These are phyloP conservation scores for Termitomyces sp. DNA, from an alignment of 768 basidiomycete species.

Conservation along the genomic window DNA sequence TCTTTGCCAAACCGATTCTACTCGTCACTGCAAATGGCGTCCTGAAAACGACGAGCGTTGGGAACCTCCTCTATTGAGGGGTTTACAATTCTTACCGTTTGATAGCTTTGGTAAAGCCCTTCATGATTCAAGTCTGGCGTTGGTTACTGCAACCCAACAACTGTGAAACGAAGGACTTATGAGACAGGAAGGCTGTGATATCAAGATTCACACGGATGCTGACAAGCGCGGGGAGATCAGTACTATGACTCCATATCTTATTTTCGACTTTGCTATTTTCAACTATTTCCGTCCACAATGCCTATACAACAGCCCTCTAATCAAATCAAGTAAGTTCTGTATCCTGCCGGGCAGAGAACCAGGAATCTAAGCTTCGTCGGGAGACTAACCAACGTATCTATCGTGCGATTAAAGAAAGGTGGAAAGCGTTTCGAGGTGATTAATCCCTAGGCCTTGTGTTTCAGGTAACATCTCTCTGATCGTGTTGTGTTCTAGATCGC, in stretches of 20 bases:
- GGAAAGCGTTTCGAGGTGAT: conserved; percentile 94
- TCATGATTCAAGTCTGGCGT: conserved; percentile 42
- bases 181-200: conserved; percentile 10
- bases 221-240: neutral
- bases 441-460: neutral
- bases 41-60: conserved; percentile 31
- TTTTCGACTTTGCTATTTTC: conserved; percentile 1
- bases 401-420: conserved; percentile 93
- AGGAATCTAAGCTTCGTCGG: conserved; percentile 3
- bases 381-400: conserved; percentile 94
- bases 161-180: neutral
- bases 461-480: neutral
- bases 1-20: conserved; percentile 90
- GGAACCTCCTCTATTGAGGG: conserved; percentile 1
- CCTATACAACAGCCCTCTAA: conserved; percentile 82
- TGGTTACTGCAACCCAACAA: neutral
- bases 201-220: conserved; percentile 10
- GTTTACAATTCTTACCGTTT: conserved; percentile 43
- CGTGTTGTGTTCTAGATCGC: conserved; percentile 56
- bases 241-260: neutral
- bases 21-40: conserved; percentile 88
- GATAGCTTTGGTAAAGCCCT: conserved; percentile 38
- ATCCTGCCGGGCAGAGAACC: neutral
- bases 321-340: conserved; percentile 67
- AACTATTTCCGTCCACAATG: conserved; percentile 23